These are phyloP conservation scores for Penicilliopsis zonata DNA, from an alignment of 495 filamentous ascomycete genomes.

Conservation along the genomic window DNA sequence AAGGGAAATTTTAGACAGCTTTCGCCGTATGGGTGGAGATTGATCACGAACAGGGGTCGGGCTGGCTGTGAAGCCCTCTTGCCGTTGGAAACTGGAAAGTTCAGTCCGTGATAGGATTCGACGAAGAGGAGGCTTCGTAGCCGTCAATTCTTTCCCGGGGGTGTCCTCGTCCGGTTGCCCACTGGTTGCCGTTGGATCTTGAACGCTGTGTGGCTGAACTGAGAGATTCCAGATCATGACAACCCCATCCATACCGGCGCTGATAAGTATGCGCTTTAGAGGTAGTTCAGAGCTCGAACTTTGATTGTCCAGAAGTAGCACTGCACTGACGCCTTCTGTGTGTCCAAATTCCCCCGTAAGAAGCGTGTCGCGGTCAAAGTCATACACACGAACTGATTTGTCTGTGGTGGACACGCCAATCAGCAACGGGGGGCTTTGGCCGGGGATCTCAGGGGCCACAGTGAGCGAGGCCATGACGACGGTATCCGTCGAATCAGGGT, in stretches of 20 bases:
- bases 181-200: constrained; percentile 13
- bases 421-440: constrained; percentile 42
- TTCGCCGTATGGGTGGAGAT: constrained; percentile 51
- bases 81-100: constrained; percentile 61
- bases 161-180: constrained; percentile 26
- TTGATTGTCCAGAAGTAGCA: constrained; percentile 50
- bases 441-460: constrained; percentile 26
- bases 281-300: constrained; percentile 27
- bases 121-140: constrained; percentile 52
- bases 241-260: constrained; percentile 70
- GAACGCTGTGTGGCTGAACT: constrained; percentile 23
- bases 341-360: constrained; percentile 88
- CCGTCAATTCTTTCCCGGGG: constrained; percentile 41
- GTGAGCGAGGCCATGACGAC: constrained; percentile 72
- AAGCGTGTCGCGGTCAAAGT: constrained; percentile 60
- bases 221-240: constrained; percentile 75
- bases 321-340: constrained; percentile 78
- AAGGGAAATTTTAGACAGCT: constrained; percentile 36
- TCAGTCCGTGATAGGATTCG: constrained; percentile 67
- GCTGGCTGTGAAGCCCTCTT: constrained; percentile 30
- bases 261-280: constrained; percentile 45
- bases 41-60: constrained; percentile 41
- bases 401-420: constrained; percentile 83
- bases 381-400: constrained; percentile 87
- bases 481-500: constrained; percentile 64